phyloP scores from a whole-genome alignment of 2,329 filamentous ascomycete species.

The Ophiostoma novo-ulmi region DNA sequence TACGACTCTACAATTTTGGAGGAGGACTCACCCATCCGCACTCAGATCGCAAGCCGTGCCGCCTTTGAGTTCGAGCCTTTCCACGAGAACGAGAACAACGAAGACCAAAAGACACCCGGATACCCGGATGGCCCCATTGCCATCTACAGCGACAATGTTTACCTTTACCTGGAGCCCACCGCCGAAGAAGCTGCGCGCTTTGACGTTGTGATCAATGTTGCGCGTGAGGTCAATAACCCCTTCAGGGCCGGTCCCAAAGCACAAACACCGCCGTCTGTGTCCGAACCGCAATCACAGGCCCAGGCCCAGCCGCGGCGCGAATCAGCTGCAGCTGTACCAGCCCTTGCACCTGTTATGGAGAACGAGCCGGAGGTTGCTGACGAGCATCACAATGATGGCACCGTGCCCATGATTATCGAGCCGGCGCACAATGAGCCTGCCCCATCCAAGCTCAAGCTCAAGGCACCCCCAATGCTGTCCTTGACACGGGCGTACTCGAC shows the following conservation, averaged over 20 bases:
- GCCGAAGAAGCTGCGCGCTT: slow-evolving; percentile 71
- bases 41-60: slow-evolving; percentile 57
- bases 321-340: slow-evolving; percentile 10
- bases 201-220: slow-evolving; percentile 80
- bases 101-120: slow-evolving; percentile 73
- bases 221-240: slow-evolving; percentile 74
- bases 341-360: slow-evolving; percentile 40
- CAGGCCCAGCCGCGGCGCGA: slow-evolving; percentile 18
- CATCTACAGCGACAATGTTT: slow-evolving; percentile 74
- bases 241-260: background rate
- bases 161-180: slow-evolving; percentile 73
- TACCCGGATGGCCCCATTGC: slow-evolving; percentile 78
- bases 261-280: background rate
- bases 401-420: slow-evolving; percentile 53
- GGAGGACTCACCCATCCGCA: slow-evolving; percentile 54
- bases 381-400: background rate
- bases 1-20: slow-evolving; percentile 47
- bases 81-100: slow-evolving; percentile 64
- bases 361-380: slow-evolving; percentile 4
- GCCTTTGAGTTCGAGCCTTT: slow-evolving; percentile 57
- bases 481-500: slow-evolving; percentile 17
- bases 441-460: slow-evolving; percentile 12
- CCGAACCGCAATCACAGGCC: background rate
- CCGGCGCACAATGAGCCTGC: background rate
- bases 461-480: slow-evolving; percentile 17